These are phyloP conservation scores for Fraxinus pennsylvanica DNA, from an alignment of 257 asterid genomes.

Conservation along the genomic window DNA sequence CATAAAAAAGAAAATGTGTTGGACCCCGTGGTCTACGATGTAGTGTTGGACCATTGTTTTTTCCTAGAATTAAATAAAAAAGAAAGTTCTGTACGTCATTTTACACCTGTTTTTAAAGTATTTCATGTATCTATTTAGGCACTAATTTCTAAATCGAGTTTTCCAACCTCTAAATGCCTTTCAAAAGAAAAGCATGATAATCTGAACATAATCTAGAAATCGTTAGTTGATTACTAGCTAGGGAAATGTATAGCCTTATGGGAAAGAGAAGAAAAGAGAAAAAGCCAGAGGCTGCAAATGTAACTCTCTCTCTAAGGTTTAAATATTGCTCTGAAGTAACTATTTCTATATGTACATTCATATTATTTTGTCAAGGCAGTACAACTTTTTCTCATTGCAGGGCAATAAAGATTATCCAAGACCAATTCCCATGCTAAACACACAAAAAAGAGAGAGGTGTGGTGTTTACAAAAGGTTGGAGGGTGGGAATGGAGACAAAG, in stretches of 20 bases:
- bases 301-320: constrained; percentile 34
- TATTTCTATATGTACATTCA: constrained; percentile 16
- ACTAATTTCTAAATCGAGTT: too few species aligned
- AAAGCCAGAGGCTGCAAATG: constrained; percentile 50
- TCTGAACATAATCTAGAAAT: constrained; percentile 57
- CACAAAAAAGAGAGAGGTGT: neutral
- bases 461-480: constrained; percentile 4
- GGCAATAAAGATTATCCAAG: constrained; percentile 40
- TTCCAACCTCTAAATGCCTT: too few species aligned
- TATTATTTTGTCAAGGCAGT: constrained; percentile 52
- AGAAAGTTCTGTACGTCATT: too few species aligned
- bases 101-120: neutral
- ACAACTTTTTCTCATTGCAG: constrained; percentile 52
- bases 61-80: too few species aligned
- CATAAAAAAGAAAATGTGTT: too few species aligned
- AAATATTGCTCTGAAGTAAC: neutral
- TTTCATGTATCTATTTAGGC: too few species aligned
- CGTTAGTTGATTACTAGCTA: constrained; percentile 35
- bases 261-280: constrained; percentile 26
- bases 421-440: constrained; percentile 45
- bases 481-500: constrained; percentile 72
- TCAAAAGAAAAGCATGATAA: constrained; percentile 42
- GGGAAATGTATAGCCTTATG: constrained; percentile 27
- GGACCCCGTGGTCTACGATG: too few species aligned
- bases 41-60: too few species aligned